Conservation (phyloP, 768 basidiomycete species). For the Mycena galopus region DNA sequence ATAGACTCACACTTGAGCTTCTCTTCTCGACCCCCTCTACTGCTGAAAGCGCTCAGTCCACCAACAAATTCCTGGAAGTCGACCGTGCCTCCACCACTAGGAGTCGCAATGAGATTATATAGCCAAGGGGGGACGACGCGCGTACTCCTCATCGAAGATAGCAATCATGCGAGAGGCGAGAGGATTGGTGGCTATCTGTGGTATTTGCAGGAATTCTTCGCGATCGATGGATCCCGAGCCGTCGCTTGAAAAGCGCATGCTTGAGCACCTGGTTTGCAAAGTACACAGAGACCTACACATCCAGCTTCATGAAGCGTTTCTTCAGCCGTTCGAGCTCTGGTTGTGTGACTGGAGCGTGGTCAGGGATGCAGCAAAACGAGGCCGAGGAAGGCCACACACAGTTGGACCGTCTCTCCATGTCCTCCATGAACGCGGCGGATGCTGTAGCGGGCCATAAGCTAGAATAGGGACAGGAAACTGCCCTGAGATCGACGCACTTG, state of each 20-base stretch:
- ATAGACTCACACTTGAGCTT: constrained; percentile 88
- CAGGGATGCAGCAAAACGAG: background rate
- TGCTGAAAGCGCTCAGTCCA: constrained; percentile 97
- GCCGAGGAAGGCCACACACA: constrained; percentile 70
- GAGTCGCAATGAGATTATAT: constrained; percentile 4
- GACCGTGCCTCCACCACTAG: constrained; percentile 96
- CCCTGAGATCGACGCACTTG: constrained; percentile 67
- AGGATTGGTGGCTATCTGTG: constrained; percentile 98
- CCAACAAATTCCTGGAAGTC: constrained; percentile 99
- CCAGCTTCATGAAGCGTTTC: constrained; percentile 99
- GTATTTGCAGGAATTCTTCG: constrained; percentile 98
- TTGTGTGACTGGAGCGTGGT: constrained; percentile 80
- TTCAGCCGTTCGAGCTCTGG: constrained; percentile 94
- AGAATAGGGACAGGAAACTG: background rate
- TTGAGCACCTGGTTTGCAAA: background rate
- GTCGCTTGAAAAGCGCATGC: constrained; percentile 65
- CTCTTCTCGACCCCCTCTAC: constrained; percentile 96
- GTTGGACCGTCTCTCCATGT: constrained; percentile 97
- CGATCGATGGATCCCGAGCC: constrained; percentile 98
- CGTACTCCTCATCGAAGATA: constrained; percentile 97
- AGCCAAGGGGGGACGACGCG: constrained; percentile 49
- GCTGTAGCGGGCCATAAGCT: constrained; percentile 55
- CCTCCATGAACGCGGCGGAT: constrained; percentile 93
- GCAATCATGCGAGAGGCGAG: constrained; percentile 98
- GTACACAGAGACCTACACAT: constrained; percentile 67